phyloP scores from a whole-genome alignment of 2,329 filamentous ascomycete genomes.

The Penicillium psychrosexuale region DNA sequence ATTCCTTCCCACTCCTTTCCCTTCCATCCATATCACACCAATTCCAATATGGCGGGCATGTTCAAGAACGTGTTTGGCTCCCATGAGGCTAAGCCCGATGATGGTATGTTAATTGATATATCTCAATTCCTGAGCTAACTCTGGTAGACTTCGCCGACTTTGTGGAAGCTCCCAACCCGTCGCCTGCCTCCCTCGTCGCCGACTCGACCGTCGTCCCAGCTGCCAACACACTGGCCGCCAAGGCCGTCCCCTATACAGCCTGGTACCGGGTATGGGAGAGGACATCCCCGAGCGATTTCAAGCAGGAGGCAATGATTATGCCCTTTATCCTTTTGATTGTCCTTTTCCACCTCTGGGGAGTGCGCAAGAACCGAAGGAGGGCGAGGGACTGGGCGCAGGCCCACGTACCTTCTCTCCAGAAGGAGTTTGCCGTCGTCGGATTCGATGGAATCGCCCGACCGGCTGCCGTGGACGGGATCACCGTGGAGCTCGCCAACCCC shows the following conservation, averaged over 20 bases:
- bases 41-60: slow-evolving; percentile 36
- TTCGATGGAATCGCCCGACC: slow-evolving; percentile 59
- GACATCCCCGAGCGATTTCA: slow-evolving; percentile 77
- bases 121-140: slow-evolving; percentile 13
- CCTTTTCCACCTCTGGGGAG: slow-evolving; percentile 75
- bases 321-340: slow-evolving; percentile 71
- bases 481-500: slow-evolving; percentile 46
- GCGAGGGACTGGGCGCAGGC: slow-evolving; percentile 76
- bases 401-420: slow-evolving; percentile 67
- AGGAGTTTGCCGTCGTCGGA: slow-evolving; percentile 85
- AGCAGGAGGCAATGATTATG: slow-evolving; percentile 78
- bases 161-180: slow-evolving; percentile 70
- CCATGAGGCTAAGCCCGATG: slow-evolving; percentile 33
- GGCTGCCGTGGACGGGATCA: slow-evolving; percentile 45
- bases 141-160: slow-evolving; percentile 88
- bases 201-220: slow-evolving; percentile 41
- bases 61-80: slow-evolving; percentile 42
- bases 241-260: slow-evolving; percentile 71
- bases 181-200: slow-evolving; percentile 48
- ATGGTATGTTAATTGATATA: slow-evolving; percentile 30
- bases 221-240: slow-evolving; percentile 49
- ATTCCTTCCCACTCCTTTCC: slow-evolving; percentile 25
- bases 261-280: slow-evolving; percentile 98
- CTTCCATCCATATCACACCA: slow-evolving; percentile 17
- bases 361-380: slow-evolving; percentile 73